These are phyloP conservation scores for Entamoeba moshkovskii DNA, from an alignment of 208 protist species.

Conservation along the genomic window DNA sequence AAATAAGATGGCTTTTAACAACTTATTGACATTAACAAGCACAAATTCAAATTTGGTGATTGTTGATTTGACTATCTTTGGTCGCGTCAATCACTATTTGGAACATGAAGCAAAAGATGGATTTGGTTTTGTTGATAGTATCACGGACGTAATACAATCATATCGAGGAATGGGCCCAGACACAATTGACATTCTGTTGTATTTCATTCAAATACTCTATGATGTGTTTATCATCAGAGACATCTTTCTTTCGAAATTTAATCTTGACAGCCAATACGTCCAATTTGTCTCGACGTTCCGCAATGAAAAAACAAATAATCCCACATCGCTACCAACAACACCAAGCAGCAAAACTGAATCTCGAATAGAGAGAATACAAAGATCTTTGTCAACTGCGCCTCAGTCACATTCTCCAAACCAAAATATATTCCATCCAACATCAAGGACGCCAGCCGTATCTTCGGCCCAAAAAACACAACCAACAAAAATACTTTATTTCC, in stretches of 20 bases:
- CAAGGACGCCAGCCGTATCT: background rate
- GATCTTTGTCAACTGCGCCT: no score
- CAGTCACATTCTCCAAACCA: no score
- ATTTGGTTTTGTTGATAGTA: background rate
- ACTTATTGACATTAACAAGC: background rate
- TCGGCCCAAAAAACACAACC: background rate
- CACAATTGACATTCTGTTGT: background rate
- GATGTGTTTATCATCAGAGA: background rate
- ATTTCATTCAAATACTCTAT: background rate
- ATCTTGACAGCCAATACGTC: background rate
- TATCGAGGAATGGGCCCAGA: background rate
- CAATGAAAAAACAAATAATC: background rate
- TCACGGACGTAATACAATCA: background rate
- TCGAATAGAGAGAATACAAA: no score
- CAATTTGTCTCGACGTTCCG: background rate
- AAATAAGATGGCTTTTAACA: background rate
- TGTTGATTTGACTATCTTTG: background rate
- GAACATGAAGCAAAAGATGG: background rate
- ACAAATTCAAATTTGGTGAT: background rate
- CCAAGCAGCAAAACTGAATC: no score
- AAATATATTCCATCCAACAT: no score
- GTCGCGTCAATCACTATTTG: background rate
- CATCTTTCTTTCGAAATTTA: background rate
- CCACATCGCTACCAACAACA: no score
- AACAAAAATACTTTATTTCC: background rate